These are phyloP conservation scores for Xylaria castorea DNA, from an alignment of 495 filamentous ascomycete genomes.

Conservation along the genomic window DNA sequence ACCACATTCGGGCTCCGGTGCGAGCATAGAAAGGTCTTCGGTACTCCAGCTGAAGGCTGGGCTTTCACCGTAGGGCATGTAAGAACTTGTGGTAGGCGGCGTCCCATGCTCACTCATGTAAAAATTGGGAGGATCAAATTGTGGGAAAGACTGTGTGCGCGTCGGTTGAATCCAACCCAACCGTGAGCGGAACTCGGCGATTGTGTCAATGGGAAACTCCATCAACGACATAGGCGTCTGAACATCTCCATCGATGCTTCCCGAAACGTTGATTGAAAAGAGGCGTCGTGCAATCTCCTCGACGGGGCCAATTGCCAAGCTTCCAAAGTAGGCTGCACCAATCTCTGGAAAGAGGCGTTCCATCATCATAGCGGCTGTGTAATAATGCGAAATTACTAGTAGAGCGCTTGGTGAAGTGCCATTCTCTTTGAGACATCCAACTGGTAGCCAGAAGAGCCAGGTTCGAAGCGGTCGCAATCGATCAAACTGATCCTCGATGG, in stretches of 20 bases:
- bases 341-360: constrained; percentile 92
- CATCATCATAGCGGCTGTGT: constrained; percentile 82
- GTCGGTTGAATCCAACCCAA: constrained; percentile 66
- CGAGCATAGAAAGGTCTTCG: constrained; percentile 56
- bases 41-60: constrained; percentile 64
- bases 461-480: constrained; percentile 82
- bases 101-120: constrained; percentile 50
- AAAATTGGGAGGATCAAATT: constrained; percentile 55
- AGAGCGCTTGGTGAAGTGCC: constrained; percentile 68
- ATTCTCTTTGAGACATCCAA: constrained; percentile 66
- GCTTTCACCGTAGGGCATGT: constrained; percentile 55
- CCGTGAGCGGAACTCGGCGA: constrained; percentile 63
- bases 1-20: constrained; percentile 45
- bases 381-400: constrained; percentile 88
- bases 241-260: constrained; percentile 50
- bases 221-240: constrained; percentile 63
- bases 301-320: constrained; percentile 74
- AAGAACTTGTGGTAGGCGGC: constrained; percentile 46
- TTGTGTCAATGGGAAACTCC: constrained; percentile 68
- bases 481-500: constrained; percentile 83
- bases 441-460: constrained; percentile 96
- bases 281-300: constrained; percentile 77
- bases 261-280: constrained; percentile 54
- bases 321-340: constrained; percentile 84
- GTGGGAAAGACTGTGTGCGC: constrained; percentile 60